These are phyloP conservation scores for Firmiana major DNA, from an alignment of 345 rosid species.

Conservation along the genomic window DNA sequence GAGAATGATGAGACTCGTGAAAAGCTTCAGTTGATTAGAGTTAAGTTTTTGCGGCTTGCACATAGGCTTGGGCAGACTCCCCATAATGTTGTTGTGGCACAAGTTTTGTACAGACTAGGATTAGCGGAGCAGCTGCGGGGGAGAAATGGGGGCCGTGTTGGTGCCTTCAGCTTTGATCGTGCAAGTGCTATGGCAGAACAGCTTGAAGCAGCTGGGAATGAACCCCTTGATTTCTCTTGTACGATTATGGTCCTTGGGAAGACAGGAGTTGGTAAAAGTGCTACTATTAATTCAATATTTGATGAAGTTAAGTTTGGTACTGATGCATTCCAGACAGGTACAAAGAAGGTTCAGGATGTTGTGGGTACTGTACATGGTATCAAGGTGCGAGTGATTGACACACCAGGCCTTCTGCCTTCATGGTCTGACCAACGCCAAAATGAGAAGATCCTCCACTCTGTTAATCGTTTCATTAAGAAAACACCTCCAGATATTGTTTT, in stretches of 20 bases:
- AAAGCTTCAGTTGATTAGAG: slow-evolving; percentile 95
- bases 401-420: slow-evolving; percentile 93
- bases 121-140: slow-evolving; percentile 97
- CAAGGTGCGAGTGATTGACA: slow-evolving; percentile 93
- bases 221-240: slow-evolving; percentile 96
- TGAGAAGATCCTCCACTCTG: slow-evolving; percentile 82
- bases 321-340: slow-evolving; percentile 86
- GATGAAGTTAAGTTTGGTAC: slow-evolving; percentile 85
- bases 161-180: slow-evolving; percentile 97
- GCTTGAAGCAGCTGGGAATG: slow-evolving; percentile 92
- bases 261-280: slow-evolving; percentile 98
- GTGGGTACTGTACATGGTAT: slow-evolving; percentile 95
- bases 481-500: slow-evolving; percentile 92
- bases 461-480: slow-evolving; percentile 78
- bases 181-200: slow-evolving; percentile 99
- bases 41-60: slow-evolving; percentile 93
- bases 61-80: slow-evolving; percentile 98
- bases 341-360: slow-evolving; percentile 95
- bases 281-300: slow-evolving; percentile 92
- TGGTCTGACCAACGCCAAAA: slow-evolving; percentile 91
- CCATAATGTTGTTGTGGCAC: slow-evolving; percentile 98
- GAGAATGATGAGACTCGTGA: slow-evolving; percentile 96
- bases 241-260: slow-evolving; percentile 98
- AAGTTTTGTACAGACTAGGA: slow-evolving; percentile 94
- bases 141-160: slow-evolving; percentile 95